A percentile compares a stretch with the other conserved stretches of the same genome.
These are phyloP conservation scores for Schizophyllum commune DNA, from an alignment of 1,284 basidiomycete species.

Conservation along the genomic window DNA sequence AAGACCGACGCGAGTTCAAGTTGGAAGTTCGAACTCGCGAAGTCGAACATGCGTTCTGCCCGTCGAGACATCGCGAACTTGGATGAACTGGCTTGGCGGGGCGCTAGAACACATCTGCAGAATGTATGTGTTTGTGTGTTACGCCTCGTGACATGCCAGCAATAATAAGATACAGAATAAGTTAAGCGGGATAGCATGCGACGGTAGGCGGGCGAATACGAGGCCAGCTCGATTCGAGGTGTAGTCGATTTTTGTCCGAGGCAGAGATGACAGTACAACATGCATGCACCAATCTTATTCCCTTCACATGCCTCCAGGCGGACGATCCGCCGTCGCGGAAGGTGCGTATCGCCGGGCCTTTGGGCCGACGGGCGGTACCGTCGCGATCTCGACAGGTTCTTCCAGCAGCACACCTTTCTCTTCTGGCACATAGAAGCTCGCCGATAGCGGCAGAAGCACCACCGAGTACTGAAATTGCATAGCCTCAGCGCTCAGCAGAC, in stretches of 20 bases:
- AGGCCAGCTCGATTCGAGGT: neutral
- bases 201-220: neutral
- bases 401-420: neutral
- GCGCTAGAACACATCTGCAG: neutral
- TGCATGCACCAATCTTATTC: neutral
- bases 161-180: neutral
- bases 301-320: neutral
- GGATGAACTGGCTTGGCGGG: no score
- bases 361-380: neutral
- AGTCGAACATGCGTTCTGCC: neutral
- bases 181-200: neutral
- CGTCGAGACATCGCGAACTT: no score
- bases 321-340: neutral
- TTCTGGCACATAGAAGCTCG: constrained; percentile 14
- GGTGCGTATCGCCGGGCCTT: neutral
- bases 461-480: constrained; percentile 21
- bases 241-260: neutral
- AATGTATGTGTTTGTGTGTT: neutral
- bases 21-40: neutral
- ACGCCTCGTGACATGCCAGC: neutral
- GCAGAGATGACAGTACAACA: no score
- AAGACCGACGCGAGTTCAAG: no score
- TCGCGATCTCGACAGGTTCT: neutral
- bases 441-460: constrained; percentile 23
- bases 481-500: neutral